Evolutionary conservation across 2,329 filamentous ascomycete genomes (phyloP).

Genomic region (Helotiales sp.): DNA sequence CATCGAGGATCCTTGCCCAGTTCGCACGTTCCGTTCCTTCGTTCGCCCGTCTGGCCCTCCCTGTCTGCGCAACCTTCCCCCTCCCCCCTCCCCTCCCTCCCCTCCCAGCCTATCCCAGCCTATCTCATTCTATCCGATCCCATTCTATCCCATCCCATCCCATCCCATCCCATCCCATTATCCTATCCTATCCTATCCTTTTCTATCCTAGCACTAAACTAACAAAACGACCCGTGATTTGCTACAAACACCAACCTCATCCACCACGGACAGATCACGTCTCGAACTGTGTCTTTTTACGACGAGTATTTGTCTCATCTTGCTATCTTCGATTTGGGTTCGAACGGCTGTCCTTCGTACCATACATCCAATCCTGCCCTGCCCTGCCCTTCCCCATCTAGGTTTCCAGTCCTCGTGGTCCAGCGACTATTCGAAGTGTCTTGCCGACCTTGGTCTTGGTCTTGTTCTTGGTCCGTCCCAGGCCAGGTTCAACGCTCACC

Average conservation of each 20-base stretch:
- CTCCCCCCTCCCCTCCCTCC: not conserved
- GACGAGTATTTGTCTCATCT: not conserved
- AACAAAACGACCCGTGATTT: constrained; percentile 4
- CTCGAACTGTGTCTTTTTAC: not conserved
- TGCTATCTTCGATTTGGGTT: not conserved
- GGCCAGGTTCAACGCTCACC: not conserved
- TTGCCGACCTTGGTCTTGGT: not conserved
- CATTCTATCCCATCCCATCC: not conserved
- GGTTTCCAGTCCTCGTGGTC: not conserved
- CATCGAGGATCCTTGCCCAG: not conserved
- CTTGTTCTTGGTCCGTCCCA: not conserved
- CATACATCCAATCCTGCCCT: not conserved
- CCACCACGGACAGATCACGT: not conserved
- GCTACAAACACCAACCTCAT: not conserved
- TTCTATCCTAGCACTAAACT: not conserved
- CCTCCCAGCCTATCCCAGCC: not conserved
- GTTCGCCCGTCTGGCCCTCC: no score
- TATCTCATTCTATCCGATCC: no score
- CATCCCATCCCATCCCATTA: not conserved
- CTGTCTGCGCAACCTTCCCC: not conserved
- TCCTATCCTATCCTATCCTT: not conserved
- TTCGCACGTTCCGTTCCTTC: constrained; percentile 4
- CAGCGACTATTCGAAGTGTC: not conserved
- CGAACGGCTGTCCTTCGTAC: not conserved
- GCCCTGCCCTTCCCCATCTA: not conserved